Evolutionary conservation across 164 flowering plant species (phyloP).

Genomic region (Stephania japonica): DNA sequence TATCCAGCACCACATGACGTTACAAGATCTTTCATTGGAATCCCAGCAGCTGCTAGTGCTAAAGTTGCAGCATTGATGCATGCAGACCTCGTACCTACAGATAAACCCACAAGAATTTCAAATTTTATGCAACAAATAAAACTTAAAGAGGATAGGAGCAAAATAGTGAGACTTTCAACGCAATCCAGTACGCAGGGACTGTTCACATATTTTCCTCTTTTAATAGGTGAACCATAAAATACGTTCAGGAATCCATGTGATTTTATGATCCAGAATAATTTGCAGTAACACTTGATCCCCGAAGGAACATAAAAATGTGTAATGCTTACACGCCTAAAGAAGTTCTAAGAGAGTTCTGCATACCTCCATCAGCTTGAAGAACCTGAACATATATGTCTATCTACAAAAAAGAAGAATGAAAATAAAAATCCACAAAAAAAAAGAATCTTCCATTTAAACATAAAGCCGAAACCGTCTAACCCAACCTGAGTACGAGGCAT

Average conservation of each 20-base stretch:
- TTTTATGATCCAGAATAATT: background rate
- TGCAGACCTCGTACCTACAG: conserved; percentile 88
- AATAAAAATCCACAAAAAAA: background rate
- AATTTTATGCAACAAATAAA: background rate
- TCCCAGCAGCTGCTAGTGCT: conserved; percentile 99
- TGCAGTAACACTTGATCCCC: background rate
- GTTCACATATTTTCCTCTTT: background rate
- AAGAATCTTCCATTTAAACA: background rate
- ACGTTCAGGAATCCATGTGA: background rate
- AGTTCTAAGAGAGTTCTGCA: background rate
- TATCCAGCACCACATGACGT: conserved; percentile 95
- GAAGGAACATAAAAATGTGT: background rate
- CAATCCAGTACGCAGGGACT: background rate
- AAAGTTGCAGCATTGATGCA: conserved; percentile 98
- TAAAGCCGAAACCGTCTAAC: background rate
- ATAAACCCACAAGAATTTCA: conserved; percentile 1
- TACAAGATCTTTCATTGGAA: conserved; percentile 91
- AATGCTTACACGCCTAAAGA: background rate
- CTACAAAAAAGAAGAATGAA: conserved; percentile 32
- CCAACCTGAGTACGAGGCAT: conserved; percentile 94
- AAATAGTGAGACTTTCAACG: background rate
- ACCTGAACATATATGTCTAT: conserved; percentile 97
- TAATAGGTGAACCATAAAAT: too few relatives aligned
- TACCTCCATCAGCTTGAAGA: conserved; percentile 99
- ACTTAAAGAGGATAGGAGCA: background rate